These are phyloP conservation scores for Chamaecrista fasciculata DNA, from an alignment of 306 rosid genomes.

Conservation along the genomic window DNA sequence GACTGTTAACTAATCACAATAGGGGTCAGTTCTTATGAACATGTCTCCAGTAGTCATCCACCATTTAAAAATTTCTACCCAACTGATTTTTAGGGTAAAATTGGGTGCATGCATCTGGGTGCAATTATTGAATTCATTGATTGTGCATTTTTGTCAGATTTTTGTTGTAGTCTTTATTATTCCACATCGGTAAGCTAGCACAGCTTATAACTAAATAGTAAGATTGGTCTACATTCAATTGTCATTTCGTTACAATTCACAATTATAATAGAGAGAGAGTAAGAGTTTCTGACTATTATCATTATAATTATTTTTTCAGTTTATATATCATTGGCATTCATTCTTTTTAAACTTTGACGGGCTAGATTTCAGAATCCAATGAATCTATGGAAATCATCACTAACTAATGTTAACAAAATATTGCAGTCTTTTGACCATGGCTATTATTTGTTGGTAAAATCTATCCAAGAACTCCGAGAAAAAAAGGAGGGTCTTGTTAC, in stretches of 20 bases:
- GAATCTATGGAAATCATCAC: slow-evolving; percentile 19
- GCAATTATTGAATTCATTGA: background rate
- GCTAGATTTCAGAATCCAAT: slow-evolving; percentile 24
- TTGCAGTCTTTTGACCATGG: slow-evolving; percentile 98
- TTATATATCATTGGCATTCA: background rate
- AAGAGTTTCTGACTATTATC: slow-evolving; percentile 2
- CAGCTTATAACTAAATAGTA: background rate
- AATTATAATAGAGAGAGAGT: background rate
- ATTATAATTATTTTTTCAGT: background rate
- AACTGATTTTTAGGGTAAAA: background rate
- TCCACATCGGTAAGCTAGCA: background rate
- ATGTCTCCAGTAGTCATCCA: background rate
- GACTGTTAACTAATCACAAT: background rate
- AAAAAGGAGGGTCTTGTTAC: slow-evolving; percentile 84
- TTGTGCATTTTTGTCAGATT: background rate
- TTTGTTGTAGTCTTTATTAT: background rate
- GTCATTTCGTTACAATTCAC: background rate
- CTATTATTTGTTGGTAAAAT: slow-evolving; percentile 86
- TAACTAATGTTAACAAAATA: slow-evolving; percentile 32
- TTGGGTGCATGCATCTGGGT: background rate
- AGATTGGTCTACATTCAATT: slow-evolving; percentile 2
- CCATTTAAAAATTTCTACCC: background rate
- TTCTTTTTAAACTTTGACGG: slow-evolving; percentile 19
- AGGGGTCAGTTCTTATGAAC: background rate
- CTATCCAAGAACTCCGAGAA: slow-evolving; percentile 96